Percentiles rank a stretch among this genome's conserved stretches.
These are phyloP conservation scores for Brassica juncea DNA, from an alignment of 345 rosid genomes.

Conservation along the genomic window DNA sequence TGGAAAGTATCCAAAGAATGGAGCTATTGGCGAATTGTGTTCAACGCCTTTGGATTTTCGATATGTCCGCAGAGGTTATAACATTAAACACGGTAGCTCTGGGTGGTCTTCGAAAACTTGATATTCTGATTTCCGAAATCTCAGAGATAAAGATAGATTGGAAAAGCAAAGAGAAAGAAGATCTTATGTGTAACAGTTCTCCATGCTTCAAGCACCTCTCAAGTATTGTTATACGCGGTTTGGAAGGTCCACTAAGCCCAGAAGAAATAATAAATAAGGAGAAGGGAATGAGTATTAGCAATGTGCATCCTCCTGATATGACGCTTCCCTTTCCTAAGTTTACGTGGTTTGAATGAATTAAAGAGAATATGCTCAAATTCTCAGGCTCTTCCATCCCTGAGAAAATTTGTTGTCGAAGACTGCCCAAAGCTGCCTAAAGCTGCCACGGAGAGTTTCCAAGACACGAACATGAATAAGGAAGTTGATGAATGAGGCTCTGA, in stretches of 20 bases:
- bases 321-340: background rate
- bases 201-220: background rate
- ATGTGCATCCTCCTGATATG: background rate
- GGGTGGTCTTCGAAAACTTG: background rate
- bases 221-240: background rate
- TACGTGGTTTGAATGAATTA: too few species aligned
- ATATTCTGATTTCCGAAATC: background rate
- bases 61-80: background rate
- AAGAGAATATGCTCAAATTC: background rate
- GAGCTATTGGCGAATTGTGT: background rate
- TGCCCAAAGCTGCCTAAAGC: background rate
- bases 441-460: background rate
- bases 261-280: background rate
- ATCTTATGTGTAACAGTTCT: background rate
- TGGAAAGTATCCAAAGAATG: background rate
- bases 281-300: background rate
- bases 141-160: background rate
- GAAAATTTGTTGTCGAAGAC: background rate
- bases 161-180: background rate
- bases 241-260: background rate
- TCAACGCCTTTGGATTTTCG: background rate
- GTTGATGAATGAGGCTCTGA: background rate
- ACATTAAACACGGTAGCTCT: too few species aligned
- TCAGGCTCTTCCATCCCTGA: background rate
- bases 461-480: background rate